Percentiles rank a stretch among this genome's conserved stretches.
Conservation (phyloP, 139 green algal genomes). For the Zygnema circumcarinatum region DNA sequence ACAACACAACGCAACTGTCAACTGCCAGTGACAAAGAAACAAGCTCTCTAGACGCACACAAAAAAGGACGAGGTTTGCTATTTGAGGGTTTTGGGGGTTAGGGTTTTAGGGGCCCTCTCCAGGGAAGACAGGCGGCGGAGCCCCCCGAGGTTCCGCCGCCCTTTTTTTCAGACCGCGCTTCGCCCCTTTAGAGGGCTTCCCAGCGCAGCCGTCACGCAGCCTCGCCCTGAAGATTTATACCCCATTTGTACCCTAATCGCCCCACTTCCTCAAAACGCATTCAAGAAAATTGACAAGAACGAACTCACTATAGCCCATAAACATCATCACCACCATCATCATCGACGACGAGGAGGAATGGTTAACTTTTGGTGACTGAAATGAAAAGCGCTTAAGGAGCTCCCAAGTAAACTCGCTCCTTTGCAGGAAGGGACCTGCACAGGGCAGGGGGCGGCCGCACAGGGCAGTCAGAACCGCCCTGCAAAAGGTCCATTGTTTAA, state of each 20-base stretch:
- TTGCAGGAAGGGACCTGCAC: conserved; percentile 41
- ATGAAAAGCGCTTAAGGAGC: conserved; percentile 38
- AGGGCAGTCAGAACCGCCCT: not conserved
- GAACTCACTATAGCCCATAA: not conserved
- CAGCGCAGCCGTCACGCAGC: not conserved
- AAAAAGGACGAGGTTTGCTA: no score
- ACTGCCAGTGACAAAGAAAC: no score
- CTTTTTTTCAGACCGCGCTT: not conserved
- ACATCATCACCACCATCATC: not conserved
- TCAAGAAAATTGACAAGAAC: not conserved
- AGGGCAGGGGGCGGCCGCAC: not conserved
- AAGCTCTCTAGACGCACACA: no score
- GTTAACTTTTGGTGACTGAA: no score
- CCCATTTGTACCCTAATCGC: not conserved
- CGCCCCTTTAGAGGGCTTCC: not conserved
- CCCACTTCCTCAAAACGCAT: not conserved
- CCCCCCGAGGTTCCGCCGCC: not conserved
- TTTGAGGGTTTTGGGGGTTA: no score
- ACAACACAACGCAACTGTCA: no score
- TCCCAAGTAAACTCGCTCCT: conserved; percentile 40
- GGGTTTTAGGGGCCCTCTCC: no score
- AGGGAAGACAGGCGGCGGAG: no score
- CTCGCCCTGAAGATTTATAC: not conserved
- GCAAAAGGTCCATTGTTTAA: not conserved
- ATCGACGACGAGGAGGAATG: not conserved